Evolutionary conservation across 371 early-diverging fungal species (phyloP).

Genomic region (Rhizomucor miehei): DNA sequence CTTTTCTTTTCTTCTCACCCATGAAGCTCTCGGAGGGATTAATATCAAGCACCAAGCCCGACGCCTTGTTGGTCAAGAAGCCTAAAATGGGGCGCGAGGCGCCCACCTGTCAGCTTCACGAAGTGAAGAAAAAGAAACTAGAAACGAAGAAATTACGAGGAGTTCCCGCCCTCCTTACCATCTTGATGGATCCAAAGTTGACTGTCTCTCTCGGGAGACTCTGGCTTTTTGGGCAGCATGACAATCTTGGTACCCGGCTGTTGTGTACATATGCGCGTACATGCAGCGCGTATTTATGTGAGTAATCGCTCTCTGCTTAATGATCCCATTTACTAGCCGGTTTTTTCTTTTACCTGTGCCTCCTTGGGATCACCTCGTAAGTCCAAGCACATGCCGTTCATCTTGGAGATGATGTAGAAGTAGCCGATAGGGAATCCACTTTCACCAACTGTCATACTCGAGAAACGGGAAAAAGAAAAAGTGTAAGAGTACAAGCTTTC

Average conservation of each 20-base stretch:
- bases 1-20: slow-evolving; percentile 24
- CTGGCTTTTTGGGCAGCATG: slow-evolving; percentile 26
- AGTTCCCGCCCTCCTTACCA: slow-evolving; percentile 19
- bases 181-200: slow-evolving; percentile 45
- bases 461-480: background rate
- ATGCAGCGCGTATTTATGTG: background rate
- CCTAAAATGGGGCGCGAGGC: slow-evolving; percentile 2
- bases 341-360: too few relatives aligned
- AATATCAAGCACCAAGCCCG: slow-evolving; percentile 37
- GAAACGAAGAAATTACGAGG: too few relatives aligned
- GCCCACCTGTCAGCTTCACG: background rate
- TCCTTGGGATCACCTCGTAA: slow-evolving; percentile 14
- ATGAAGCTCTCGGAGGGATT: slow-evolving; percentile 33
- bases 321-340: too few relatives aligned
- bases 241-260: slow-evolving; percentile 31
- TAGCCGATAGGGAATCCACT: slow-evolving; percentile 40
- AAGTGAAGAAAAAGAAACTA: too few relatives aligned
- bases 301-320: too few relatives aligned
- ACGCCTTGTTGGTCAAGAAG: slow-evolving; percentile 39
- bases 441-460: slow-evolving; percentile 1
- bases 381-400: slow-evolving; percentile 37
- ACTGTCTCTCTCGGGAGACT: slow-evolving; percentile 34
- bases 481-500: background rate
- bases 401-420: slow-evolving; percentile 37
- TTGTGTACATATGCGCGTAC: background rate